Evolutionary conservation across 257 asterid genomes (phyloP).

Genomic region (Ligustrum vulgare): DNA sequence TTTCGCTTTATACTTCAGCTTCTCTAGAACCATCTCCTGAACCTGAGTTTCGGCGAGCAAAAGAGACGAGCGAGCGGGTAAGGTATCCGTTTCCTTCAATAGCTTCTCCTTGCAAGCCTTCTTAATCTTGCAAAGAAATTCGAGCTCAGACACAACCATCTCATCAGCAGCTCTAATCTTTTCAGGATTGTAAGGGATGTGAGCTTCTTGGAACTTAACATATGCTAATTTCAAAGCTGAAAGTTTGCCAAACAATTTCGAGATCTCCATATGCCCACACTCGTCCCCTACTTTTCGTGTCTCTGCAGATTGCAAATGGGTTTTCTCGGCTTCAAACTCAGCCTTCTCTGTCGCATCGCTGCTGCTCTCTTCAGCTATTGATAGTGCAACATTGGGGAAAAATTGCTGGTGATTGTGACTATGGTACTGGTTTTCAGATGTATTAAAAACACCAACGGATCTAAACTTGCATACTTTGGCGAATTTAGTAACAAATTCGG

Average conservation of each 20-base stretch:
- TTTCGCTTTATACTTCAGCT: constrained; percentile 54
- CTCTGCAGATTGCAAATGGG: constrained; percentile 25
- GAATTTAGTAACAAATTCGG: constrained; percentile 48
- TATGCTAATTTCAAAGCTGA: constrained; percentile 61
- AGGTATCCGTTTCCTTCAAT: constrained; percentile 36
- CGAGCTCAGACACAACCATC: constrained; percentile 48
- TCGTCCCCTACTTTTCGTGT: constrained; percentile 26
- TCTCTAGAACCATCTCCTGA: constrained; percentile 48
- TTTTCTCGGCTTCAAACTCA: constrained; percentile 24
- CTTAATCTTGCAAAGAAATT: constrained; percentile 49
- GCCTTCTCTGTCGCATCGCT: constrained; percentile 34
- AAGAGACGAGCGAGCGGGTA: constrained; percentile 45
- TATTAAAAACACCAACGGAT: constrained; percentile 68
- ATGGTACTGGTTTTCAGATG: constrained; percentile 34
- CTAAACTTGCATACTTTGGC: constrained; percentile 54
- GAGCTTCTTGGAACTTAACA: constrained; percentile 79
- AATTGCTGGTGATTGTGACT: constrained; percentile 23
- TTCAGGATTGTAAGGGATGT: constrained; percentile 60
- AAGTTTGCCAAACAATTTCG: constrained; percentile 54
- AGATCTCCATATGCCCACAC: constrained; percentile 41
- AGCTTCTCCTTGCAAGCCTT: constrained; percentile 53
- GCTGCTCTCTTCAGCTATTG: constrained; percentile 36
- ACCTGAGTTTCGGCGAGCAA: constrained; percentile 55
- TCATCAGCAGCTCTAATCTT: constrained; percentile 63
- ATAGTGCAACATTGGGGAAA: constrained; percentile 17